These are phyloP conservation scores for Acacia pycnantha DNA, from an alignment of 331 rosid species.

Conservation along the genomic window DNA sequence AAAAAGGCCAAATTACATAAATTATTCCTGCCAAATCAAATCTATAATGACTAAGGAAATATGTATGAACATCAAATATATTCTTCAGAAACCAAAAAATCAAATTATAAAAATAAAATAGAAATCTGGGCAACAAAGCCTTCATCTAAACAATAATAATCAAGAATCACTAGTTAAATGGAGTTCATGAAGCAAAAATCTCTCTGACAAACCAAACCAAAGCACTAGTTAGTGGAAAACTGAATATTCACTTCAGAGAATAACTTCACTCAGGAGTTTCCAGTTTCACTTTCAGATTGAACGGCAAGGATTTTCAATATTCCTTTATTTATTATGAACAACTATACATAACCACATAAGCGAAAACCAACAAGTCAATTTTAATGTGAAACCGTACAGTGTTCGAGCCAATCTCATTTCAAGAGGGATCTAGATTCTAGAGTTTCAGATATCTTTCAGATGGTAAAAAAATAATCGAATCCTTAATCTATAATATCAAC, in stretches of 20 bases:
- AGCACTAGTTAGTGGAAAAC: not conserved
- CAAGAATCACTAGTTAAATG: not conserved
- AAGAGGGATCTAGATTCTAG: not conserved
- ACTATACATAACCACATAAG: not conserved
- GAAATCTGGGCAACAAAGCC: not conserved
- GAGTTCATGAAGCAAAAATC: not conserved
- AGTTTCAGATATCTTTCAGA: not conserved
- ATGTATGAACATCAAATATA: not conserved
- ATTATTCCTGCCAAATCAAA: slow-evolving; percentile 31
- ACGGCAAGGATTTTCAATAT: not conserved
- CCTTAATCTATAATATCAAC: not conserved
- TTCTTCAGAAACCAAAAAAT: not conserved
- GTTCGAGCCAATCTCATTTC: not conserved
- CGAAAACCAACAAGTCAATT: no score
- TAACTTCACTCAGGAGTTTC: not conserved
- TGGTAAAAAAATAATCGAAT: not conserved
- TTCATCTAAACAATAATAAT: not conserved
- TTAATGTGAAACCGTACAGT: not conserved
- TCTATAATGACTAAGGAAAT: slow-evolving; percentile 3
- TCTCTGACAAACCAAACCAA: not conserved
- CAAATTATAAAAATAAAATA: not conserved
- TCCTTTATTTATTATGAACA: not conserved
- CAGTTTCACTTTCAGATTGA: not conserved
- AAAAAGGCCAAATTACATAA: no score
- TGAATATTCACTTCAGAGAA: not conserved